These are phyloP conservation scores for Lepiota brunneoincarnata DNA, from an alignment of 768 basidiomycete species.

Conservation along the genomic window DNA sequence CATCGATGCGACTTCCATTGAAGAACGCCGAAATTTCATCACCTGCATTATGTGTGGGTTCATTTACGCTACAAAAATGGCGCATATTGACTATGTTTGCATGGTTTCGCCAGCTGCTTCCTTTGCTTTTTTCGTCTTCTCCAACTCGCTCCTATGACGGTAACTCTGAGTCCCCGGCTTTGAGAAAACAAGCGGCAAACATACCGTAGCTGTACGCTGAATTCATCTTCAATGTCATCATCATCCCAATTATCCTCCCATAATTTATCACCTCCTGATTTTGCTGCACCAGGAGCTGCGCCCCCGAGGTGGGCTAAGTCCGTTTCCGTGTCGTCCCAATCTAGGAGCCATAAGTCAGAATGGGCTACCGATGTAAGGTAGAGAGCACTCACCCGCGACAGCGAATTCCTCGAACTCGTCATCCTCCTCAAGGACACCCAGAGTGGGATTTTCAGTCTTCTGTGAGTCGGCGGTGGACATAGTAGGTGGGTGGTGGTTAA, in stretches of 20 bases:
- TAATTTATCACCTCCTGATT: slow-evolving; percentile 82
- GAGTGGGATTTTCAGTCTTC: slow-evolving; percentile 46
- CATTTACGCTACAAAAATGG: not conserved
- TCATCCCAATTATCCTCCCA: slow-evolving; percentile 99
- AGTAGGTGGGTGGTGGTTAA: slow-evolving; percentile 20
- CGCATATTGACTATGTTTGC: slow-evolving; percentile 3
- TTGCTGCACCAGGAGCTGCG: slow-evolving; percentile 69
- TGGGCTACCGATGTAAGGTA: not conserved
- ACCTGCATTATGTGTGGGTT: not conserved
- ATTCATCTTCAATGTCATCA: slow-evolving; percentile 97
- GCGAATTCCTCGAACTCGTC: slow-evolving; percentile 96
- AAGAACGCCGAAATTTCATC: too few relatives aligned
- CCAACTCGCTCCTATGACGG: slow-evolving; percentile 54
- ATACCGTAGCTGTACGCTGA: slow-evolving; percentile 92
- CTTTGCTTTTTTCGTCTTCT: slow-evolving; percentile 48
- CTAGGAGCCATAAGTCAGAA: slow-evolving; percentile 32
- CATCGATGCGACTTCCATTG: too few relatives aligned
- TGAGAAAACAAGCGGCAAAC: slow-evolving; percentile 19
- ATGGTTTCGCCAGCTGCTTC: slow-evolving; percentile 47
- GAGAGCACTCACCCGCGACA: slow-evolving; percentile 61
- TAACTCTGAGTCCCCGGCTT: not conserved
- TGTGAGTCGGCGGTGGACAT: slow-evolving; percentile 47
- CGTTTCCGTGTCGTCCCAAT: slow-evolving; percentile 87
- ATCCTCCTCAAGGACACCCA: slow-evolving; percentile 94
- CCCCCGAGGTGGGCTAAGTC: slow-evolving; percentile 78